phyloP scores from a whole-genome alignment of 345 rosid species.

The Bretschneidera sinensis region DNA sequence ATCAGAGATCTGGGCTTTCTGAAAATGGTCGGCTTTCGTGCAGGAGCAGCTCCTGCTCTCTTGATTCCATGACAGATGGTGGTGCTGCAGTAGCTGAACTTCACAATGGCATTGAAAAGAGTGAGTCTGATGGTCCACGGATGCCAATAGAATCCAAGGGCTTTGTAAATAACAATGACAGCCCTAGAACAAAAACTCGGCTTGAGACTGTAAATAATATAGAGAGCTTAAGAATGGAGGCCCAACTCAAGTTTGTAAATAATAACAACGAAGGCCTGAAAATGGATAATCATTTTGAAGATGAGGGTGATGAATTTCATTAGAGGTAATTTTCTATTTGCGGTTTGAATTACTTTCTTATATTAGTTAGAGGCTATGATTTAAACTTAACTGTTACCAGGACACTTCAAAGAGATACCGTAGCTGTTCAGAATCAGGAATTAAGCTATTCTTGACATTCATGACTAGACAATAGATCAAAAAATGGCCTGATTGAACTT shows the following conservation, averaged over 20 bases:
- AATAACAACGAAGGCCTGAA: conserved; percentile 37
- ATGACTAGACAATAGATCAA: too few relatives aligned
- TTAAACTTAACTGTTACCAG: too few relatives aligned
- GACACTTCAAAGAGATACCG: too few relatives aligned
- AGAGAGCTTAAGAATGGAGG: conserved; percentile 46
- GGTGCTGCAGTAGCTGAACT: conserved; percentile 23
- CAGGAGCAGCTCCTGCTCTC: conserved; percentile 36
- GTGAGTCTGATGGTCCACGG: conserved; percentile 29
- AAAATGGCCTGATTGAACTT: too few relatives aligned
- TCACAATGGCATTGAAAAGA: conserved; percentile 27
- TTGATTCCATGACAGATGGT: conserved; percentile 25
- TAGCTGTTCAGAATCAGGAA: too few relatives aligned
- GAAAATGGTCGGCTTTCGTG: conserved; percentile 30
- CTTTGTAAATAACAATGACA: conserved; percentile 39
- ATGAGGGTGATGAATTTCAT: conserved; percentile 44
- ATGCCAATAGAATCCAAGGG: conserved; percentile 34
- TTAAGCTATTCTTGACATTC: too few relatives aligned
- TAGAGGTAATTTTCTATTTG: conserved; percentile 43
- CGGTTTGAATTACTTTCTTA: too few relatives aligned
- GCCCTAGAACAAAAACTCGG: conserved; percentile 24
- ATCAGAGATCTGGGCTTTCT: conserved; percentile 31
- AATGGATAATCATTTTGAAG: conserved; percentile 53
- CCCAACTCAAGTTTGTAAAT: conserved; percentile 55
- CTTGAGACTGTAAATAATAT: conserved; percentile 53
- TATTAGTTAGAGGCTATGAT: too few relatives aligned